A percentile compares a stretch with the other conserved stretches of the same genome.
phyloP scores from a whole-genome alignment of 495 filamentous ascomycete species.

The Xylaria bambusicola region DNA sequence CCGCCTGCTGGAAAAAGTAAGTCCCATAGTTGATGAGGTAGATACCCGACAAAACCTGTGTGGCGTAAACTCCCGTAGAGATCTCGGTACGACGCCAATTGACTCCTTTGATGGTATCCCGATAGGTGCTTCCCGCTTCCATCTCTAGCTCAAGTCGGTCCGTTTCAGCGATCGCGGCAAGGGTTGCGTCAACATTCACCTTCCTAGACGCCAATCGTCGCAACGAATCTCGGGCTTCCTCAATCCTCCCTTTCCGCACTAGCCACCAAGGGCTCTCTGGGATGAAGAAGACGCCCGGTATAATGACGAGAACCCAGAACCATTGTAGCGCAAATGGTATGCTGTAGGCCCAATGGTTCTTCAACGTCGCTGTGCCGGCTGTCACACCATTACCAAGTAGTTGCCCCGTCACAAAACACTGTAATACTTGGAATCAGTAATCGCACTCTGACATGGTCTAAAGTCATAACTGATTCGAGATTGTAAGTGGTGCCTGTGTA shows the following conservation, averaged over 20 bases:
- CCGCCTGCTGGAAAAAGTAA: slow-evolving; percentile 66
- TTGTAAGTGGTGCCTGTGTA: too few relatives aligned
- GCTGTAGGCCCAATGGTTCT: slow-evolving; percentile 54
- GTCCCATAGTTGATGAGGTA: slow-evolving; percentile 61
- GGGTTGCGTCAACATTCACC: slow-evolving; percentile 41
- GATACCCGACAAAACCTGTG: slow-evolving; percentile 54
- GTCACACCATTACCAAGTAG: slow-evolving; percentile 58
- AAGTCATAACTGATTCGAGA: too few relatives aligned
- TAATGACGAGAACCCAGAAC: slow-evolving; percentile 64
- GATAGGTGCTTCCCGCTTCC: slow-evolving; percentile 56
- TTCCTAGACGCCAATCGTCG: slow-evolving; percentile 42
- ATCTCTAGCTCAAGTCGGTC: slow-evolving; percentile 61
- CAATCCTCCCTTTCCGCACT: slow-evolving; percentile 55
- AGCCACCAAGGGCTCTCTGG: slow-evolving; percentile 69
- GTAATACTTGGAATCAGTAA: background rate
- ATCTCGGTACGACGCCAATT: slow-evolving; percentile 61
- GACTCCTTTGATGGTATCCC: slow-evolving; percentile 57
- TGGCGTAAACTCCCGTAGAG: slow-evolving; percentile 49
- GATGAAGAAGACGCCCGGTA: slow-evolving; percentile 56
- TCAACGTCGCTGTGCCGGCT: slow-evolving; percentile 44
- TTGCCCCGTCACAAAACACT: slow-evolving; percentile 68
- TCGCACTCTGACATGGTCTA: too few relatives aligned
- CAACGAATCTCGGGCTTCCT: slow-evolving; percentile 51
- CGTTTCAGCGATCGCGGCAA: slow-evolving; percentile 64
- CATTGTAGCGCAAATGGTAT: slow-evolving; percentile 66